Percentiles rank a stretch among this genome's conserved stretches.
phyloP scores from a whole-genome alignment of 2,329 filamentous ascomycete species.

The Verticillium tricorpus region DNA sequence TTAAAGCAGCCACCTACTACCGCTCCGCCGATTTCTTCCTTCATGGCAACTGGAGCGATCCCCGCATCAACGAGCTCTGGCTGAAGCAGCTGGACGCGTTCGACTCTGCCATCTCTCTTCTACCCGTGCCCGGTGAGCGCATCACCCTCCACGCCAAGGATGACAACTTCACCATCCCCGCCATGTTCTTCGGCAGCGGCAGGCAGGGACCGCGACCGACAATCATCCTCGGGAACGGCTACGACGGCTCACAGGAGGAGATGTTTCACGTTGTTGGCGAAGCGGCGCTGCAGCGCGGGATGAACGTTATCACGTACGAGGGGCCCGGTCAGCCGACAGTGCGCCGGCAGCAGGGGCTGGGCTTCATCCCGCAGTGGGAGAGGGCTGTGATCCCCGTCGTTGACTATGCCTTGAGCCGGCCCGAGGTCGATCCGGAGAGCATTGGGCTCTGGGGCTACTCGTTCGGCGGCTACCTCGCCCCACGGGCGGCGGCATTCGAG shows the following conservation, averaged over 20 bases:
- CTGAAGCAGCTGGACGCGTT: conserved; percentile 28
- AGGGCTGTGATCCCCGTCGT: conserved; percentile 32
- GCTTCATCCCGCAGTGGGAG: conserved; percentile 41
- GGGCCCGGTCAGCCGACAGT: conserved; percentile 39
- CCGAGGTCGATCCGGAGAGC: conserved; percentile 23
- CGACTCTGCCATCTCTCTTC: conserved; percentile 28
- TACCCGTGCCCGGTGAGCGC: conserved; percentile 30
- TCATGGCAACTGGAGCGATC: conserved; percentile 33
- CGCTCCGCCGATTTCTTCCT: conserved; percentile 36
- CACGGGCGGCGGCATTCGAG: conserved; percentile 38
- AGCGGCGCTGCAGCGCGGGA: conserved; percentile 32
- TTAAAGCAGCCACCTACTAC: conserved; percentile 36
- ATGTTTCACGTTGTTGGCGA: conserved; percentile 30
- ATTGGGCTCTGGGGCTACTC: conserved; percentile 35
- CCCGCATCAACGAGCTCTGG: conserved; percentile 33
- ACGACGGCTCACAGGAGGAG: conserved; percentile 39
- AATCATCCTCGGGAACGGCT: conserved; percentile 35
- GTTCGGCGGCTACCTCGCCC: conserved; percentile 33
- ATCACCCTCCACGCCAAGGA: conserved; percentile 20
- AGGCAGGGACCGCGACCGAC: conserved; percentile 23
- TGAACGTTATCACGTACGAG: conserved; percentile 39
- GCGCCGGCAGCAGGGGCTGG: conserved; percentile 32
- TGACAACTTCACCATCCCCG: conserved; percentile 28
- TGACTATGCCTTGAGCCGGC: conserved; percentile 25
- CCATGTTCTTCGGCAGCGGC: conserved; percentile 25